Percentiles rank a stretch among this genome's conserved stretches.
phyloP scores from a whole-genome alignment of 2,329 filamentous ascomycete genomes.

The Colletotrichum falcatum region DNA sequence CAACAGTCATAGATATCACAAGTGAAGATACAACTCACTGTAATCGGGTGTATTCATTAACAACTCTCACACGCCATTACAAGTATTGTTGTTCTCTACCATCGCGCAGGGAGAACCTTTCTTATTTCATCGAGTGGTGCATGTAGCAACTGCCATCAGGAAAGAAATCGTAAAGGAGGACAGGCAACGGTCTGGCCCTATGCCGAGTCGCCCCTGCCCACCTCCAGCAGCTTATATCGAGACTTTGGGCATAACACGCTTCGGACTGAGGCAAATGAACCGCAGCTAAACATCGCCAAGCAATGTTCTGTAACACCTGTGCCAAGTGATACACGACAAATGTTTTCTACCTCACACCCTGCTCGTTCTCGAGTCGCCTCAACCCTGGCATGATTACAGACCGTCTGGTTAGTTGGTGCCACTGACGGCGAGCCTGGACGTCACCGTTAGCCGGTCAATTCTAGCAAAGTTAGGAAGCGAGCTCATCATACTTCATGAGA shows the following conservation, averaged over 20 bases:
- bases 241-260: not conserved
- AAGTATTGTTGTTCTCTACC: not conserved
- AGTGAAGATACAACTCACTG: not conserved
- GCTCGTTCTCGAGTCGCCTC: too few relatives aligned
- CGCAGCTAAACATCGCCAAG: not conserved
- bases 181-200: not conserved
- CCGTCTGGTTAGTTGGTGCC: constrained; percentile 65
- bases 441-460: constrained; percentile 33
- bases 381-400: too few relatives aligned
- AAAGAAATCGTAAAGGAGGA: not conserved
- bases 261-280: not conserved
- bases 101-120: not conserved
- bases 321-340: not conserved
- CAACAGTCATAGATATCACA: not conserved
- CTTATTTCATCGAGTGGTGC: not conserved
- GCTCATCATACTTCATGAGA: constrained; percentile 87
- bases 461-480: constrained; percentile 8
- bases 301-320: not conserved
- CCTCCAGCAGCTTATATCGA: not conserved
- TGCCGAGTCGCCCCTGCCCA: not conserved
- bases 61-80: not conserved
- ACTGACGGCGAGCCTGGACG: constrained; percentile 68
- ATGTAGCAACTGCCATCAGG: not conserved
- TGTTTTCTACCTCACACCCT: not conserved
- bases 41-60: not conserved